Base-by-base conservation (phyloP, 2,329 filamentous ascomycete genomes). In the Sporothrix schenckii region DNA sequence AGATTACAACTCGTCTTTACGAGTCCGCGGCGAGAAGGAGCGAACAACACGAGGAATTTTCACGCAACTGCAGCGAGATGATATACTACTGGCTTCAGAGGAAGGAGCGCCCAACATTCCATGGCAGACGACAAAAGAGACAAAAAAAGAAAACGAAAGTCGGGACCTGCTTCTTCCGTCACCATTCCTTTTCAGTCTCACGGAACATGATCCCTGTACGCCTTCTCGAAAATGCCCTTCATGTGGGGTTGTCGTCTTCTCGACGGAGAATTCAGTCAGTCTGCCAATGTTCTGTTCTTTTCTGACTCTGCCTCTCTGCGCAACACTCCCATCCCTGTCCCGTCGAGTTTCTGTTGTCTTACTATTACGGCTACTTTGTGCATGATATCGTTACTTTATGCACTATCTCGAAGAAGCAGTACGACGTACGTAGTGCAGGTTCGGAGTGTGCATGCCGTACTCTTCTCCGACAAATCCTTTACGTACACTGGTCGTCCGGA, bases 1-100 rank as follows among this genome's bases (percentile, higher is more conserved):
- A 34, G 39, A 21, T 39, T 61, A n/a, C 21, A 44, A 63, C 58
- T 13, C 41, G 39, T 21, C 34, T 16, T 63, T 63, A 27, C 58
- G 39, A 63, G 39, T 7, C 58, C 13, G 13, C 27, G 27, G 58
- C 58, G 39, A n/a, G 56, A 21, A 61, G 39, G 58, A 63, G 58
- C 39, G 39, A 63, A 63, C n/a, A 21, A 61, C 58, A 61, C 58
- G 58, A 61, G 58, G n/a, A 61, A 47, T 9, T 47, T 47, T 24
- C 21, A 47, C 21, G 58, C 58, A 61, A 24, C 39, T 47, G 39
- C n/a, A 11, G 6, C 34, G 10, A 27, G 39, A 47, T 16, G 39
- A 61, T 21, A n/a, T 44, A 11, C 39, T n/a, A n/a, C 27, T 16
- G 9, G 21, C 39, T 47, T 47, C 39, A 6, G n/a, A 27, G 39